These are phyloP conservation scores for Plasmodium falciparum DNA, from an alignment of 169 alveolate species.

Conservation along the genomic window DNA sequence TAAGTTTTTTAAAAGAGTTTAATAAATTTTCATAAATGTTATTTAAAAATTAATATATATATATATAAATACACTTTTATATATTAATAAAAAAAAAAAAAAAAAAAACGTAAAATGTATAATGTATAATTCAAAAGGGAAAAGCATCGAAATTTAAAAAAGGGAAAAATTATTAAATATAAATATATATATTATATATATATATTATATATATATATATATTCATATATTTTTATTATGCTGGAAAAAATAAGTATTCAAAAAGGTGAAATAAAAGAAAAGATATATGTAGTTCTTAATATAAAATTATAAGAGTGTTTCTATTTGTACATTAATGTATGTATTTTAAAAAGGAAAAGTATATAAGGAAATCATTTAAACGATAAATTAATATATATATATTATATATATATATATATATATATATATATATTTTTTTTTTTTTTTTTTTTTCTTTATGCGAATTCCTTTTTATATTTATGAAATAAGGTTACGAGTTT, in stretches of 20 bases:
- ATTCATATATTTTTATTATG: no score
- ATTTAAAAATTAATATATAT: not conserved
- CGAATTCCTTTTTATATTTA: slow-evolving; percentile 32
- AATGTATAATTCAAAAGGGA: no score
- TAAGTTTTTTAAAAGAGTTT: no score
- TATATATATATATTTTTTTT: not conserved
- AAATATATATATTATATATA: no score
- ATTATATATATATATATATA: not conserved
- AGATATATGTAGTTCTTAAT: no score
- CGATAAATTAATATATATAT: not conserved
- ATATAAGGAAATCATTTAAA: not conserved
- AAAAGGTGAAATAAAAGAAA: no score
- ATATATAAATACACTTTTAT: not conserved
- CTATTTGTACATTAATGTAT: not conserved
- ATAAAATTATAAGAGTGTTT: no score
- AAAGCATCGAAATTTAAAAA: no score
- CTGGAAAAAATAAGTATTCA: no score
- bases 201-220: no score
- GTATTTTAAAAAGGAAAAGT: not conserved
- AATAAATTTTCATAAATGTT: not conserved
- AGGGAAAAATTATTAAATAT: no score
- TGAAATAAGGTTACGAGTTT: slow-evolving; percentile 19
- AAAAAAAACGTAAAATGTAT: no score
- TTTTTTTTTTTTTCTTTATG: not conserved
- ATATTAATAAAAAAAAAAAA: not conserved